Conservation (phyloP, 441 rosid genomes). For the Capsella rubella region DNA sequence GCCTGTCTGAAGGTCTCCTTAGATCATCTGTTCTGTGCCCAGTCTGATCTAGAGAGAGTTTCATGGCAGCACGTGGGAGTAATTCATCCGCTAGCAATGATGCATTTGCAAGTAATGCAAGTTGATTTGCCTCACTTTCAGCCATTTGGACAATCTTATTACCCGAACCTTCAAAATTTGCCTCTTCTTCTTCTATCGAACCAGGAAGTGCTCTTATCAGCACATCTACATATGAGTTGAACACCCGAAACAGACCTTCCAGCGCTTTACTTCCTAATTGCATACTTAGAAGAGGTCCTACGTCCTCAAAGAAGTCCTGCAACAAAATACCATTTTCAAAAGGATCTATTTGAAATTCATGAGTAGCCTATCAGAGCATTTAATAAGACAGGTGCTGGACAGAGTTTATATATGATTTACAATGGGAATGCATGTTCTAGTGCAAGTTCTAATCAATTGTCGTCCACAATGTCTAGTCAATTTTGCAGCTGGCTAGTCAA, state of each 20-base stretch:
- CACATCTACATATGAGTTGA: conserved; percentile 87
- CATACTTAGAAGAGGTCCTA: conserved; percentile 96
- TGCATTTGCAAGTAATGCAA: conserved; percentile 97
- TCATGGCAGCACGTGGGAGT: conserved; percentile 98
- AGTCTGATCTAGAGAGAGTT: conserved; percentile 68
- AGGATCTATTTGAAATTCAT: neutral
- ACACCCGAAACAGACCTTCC: conserved; percentile 95
- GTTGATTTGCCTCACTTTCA: conserved; percentile 93
- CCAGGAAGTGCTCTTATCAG: conserved; percentile 94
- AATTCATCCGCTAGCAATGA: conserved; percentile 96
- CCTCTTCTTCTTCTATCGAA: conserved; percentile 96
- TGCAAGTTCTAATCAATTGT: conserved; percentile 22
- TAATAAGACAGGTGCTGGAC: no score
- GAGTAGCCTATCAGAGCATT: no score
- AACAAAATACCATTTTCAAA: conserved; percentile 25
- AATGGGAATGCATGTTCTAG: neutral
- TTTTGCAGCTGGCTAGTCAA: conserved; percentile 22
- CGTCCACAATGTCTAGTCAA: conserved; percentile 17
- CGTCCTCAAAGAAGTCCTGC: conserved; percentile 99
- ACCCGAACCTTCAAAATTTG: conserved; percentile 75
- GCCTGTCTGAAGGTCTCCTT: conserved; percentile 83
- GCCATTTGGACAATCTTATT: conserved; percentile 94
- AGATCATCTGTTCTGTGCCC: conserved; percentile 70
- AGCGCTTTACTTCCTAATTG: conserved; percentile 94
- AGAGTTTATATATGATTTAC: neutral